Conservation (phyloP, 345 rosid genomes). For the Populus euphratica region DNA sequence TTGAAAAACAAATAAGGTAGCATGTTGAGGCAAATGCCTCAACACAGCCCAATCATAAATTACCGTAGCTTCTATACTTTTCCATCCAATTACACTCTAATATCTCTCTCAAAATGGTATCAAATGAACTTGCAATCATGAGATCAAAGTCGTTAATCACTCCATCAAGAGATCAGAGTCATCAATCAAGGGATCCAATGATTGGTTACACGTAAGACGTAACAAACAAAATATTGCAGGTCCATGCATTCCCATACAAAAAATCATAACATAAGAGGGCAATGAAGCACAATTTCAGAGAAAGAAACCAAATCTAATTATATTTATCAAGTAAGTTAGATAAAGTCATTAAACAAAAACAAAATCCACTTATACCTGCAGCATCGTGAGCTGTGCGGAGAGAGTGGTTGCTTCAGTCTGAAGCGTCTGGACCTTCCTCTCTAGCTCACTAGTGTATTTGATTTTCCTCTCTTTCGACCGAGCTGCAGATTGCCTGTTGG, state of each 20-base stretch:
- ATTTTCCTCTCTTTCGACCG: constrained; percentile 93
- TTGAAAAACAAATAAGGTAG: neutral
- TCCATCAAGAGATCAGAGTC: neutral
- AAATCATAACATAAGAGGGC: neutral
- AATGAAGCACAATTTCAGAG: neutral
- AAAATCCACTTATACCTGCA: constrained; percentile 51
- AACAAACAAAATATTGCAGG: neutral
- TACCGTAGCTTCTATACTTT: neutral
- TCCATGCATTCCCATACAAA: neutral
- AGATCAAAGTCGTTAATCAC: neutral
- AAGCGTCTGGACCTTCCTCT: constrained; percentile 97
- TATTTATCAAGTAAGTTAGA: neutral
- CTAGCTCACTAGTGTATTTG: constrained; percentile 77
- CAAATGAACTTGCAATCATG: neutral
- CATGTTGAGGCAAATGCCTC: neutral
- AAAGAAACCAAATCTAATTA: neutral
- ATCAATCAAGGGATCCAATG: neutral
- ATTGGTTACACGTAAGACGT: neutral
- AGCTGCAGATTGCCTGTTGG: constrained; percentile 93
- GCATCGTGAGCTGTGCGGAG: constrained; percentile 91
- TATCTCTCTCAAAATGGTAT: neutral
- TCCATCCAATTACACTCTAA: neutral
- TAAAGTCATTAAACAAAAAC: neutral
- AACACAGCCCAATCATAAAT: neutral
- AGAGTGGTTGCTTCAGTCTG: constrained; percentile 95